A percentile compares a stretch with the other conserved stretches of the same genome.
These are phyloP conservation scores for Penicillium steckii DNA, from an alignment of 495 filamentous ascomycete genomes.

Conservation along the genomic window DNA sequence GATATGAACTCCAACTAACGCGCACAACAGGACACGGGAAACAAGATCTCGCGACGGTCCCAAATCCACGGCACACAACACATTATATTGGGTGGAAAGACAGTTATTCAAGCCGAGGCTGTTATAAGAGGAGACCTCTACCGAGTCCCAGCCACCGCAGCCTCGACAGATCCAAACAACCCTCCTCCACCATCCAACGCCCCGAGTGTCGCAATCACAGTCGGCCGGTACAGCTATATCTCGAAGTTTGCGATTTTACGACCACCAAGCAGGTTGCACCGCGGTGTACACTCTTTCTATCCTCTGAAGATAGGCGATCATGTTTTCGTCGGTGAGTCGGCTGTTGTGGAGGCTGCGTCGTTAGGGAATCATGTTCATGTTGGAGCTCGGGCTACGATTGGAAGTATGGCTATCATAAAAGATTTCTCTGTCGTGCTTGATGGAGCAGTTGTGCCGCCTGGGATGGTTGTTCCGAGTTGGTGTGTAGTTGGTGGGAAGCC, in stretches of 20 bases:
- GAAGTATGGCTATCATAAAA: conserved; percentile 85
- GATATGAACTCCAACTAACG: conserved; percentile 4
- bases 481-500: conserved; percentile 81
- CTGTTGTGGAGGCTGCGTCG: conserved; percentile 74
- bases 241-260: conserved; percentile 68
- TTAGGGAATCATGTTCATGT: conserved; percentile 83
- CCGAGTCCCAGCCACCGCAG: conserved; percentile 39
- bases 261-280: conserved; percentile 72
- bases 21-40: conserved; percentile 85
- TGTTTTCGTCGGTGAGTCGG: conserved; percentile 75
- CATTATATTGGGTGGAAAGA: conserved; percentile 95
- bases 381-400: conserved; percentile 68
- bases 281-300: conserved; percentile 60
- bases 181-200: conserved; percentile 22
- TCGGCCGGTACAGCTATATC: conserved; percentile 87
- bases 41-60: conserved; percentile 92
- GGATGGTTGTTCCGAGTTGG: conserved; percentile 90
- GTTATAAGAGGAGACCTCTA: conserved; percentile 90
- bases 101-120: conserved; percentile 87
- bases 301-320: conserved; percentile 91
- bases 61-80: conserved; percentile 92
- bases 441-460: conserved; percentile 73
- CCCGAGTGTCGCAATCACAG: conserved; percentile 62
- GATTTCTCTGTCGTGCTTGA: conserved; percentile 85
- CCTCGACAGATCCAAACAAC: conserved; percentile 22